phyloP scores from a whole-genome alignment of 1,139 yeast genomes.

The Suhomyces wounanorum region DNA sequence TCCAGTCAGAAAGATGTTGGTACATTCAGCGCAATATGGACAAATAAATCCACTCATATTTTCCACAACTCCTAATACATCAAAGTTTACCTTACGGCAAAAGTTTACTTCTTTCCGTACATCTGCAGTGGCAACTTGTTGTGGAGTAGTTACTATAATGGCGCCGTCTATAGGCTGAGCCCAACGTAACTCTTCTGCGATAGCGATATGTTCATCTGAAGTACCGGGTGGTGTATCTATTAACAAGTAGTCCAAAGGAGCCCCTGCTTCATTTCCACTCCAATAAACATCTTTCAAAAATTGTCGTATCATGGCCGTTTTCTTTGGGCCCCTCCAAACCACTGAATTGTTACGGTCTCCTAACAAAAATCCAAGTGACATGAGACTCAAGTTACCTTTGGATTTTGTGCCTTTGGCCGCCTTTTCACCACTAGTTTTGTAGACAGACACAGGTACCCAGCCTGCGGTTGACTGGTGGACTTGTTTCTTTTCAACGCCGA shows the following conservation, averaged over 20 bases:
- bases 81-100: slow-evolving; percentile 47
- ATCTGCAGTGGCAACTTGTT: slow-evolving; percentile 57
- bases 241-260: slow-evolving; percentile 68
- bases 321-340: slow-evolving; percentile 98
- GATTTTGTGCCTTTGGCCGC: slow-evolving; percentile 19
- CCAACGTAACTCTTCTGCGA: slow-evolving; percentile 83
- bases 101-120: slow-evolving; percentile 52
- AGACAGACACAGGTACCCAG: slow-evolving; percentile 82
- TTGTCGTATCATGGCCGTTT: slow-evolving; percentile 96
- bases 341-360: slow-evolving; percentile 86
- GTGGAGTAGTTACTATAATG: slow-evolving; percentile 51
- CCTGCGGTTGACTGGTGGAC: slow-evolving; percentile 82
- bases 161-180: slow-evolving; percentile 52
- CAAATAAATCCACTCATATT: slow-evolving; percentile 54
- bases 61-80: slow-evolving; percentile 46
- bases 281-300: slow-evolving; percentile 88
- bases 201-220: slow-evolving; percentile 95
- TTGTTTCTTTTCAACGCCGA: slow-evolving; percentile 80
- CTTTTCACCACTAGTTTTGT: slow-evolving; percentile 23
- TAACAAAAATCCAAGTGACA: slow-evolving; percentile 89
- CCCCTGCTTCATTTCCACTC: slow-evolving; percentile 56
- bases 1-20: slow-evolving; percentile 88
- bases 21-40: slow-evolving; percentile 86
- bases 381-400: slow-evolving; percentile 53
- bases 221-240: slow-evolving; percentile 99